phyloP scores from a whole-genome alignment of 768 basidiomycete genomes.

The Agaricus bisporus region DNA sequence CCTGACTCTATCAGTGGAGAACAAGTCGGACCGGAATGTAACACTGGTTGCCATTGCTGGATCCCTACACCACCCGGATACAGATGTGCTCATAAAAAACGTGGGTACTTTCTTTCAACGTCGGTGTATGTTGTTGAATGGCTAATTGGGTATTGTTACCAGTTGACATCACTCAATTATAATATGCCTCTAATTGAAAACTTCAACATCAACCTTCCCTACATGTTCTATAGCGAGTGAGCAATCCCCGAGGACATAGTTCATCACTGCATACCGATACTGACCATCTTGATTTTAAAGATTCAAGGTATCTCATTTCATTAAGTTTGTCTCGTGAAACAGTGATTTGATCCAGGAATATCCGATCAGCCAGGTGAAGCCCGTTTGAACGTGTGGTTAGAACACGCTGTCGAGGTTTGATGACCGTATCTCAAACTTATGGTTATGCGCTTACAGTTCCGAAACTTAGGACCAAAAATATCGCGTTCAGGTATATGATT shows the following conservation, averaged over 20 bases:
- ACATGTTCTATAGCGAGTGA: slow-evolving; percentile 77
- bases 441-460: neutral
- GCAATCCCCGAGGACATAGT: slow-evolving; percentile 20
- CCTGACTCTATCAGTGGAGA: slow-evolving; percentile 61
- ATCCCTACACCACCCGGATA: slow-evolving; percentile 61
- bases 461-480: slow-evolving; percentile 43
- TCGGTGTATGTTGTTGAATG: neutral
- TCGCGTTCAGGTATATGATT: slow-evolving; percentile 68
- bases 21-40: slow-evolving; percentile 67
- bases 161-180: slow-evolving; percentile 59
- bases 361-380: slow-evolving; percentile 62
- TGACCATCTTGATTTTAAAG: slow-evolving; percentile 25
- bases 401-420: slow-evolving; percentile 58
- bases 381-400: slow-evolving; percentile 71
- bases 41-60: slow-evolving; percentile 62
- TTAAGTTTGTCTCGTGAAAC: neutral
- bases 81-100: slow-evolving; percentile 63
- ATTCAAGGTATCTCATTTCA: slow-evolving; percentile 45
- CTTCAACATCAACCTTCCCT: slow-evolving; percentile 61
- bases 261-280: neutral
- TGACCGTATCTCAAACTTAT: slow-evolving; percentile 13
- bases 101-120: slow-evolving; percentile 26
- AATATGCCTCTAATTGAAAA: slow-evolving; percentile 46
- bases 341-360: slow-evolving; percentile 5
- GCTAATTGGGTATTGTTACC: slow-evolving; percentile 5